Evolutionary conservation across 1,284 basidiomycete species (phyloP), one percentile per base, ranked within the genome.

Genomic region (Sphaerobolus stellatus): DNA sequence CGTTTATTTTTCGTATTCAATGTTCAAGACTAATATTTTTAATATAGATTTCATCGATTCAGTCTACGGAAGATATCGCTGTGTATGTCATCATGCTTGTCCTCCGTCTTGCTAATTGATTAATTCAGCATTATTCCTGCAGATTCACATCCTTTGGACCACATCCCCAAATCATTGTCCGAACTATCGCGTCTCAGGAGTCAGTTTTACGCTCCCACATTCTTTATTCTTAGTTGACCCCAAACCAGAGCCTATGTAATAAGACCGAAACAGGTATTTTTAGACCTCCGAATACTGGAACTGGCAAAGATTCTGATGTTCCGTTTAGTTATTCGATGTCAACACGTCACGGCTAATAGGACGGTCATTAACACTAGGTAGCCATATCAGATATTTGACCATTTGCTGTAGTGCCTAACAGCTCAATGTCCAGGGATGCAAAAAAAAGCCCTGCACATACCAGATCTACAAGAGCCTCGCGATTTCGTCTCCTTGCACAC

Each of bases 101-200:
- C 64, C 74, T n/a, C 67, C 66, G 61, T 79, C 76, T 66, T 70
- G 83, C 82, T 84, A 62, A 45, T 76, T 68, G 43, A 24, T 40
- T 33, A 50, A 11, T 20, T 54, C 16, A 20, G 20, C 29, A 14
- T 28, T 20, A 40, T 24, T 46, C 43, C 50, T 31, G n/a, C 56
- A 83, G 81, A 24, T 76, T 77, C 1, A 79, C 80, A 1, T 79
- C 78, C 46, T 78, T 81, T 58, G 80, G 80, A 7, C 70, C 77
- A n/a, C 59, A 65, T 2, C 71, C 73, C 22, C 78, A 72, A 58
- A 70, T 85, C 28, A 70, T 76, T 18, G 66, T 83, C 9, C 75
- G 77, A 53, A 72, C 78, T 59, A 56, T 76, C 2, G 60, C 67
- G 40, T 57, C 65, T 7, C 60, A 69, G 29, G 74, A 71, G 57